Evolutionary conservation across 768 basidiomycete genomes (phyloP), one percentile per base, ranked within the genome.

Genomic region (Russula compacta): DNA sequence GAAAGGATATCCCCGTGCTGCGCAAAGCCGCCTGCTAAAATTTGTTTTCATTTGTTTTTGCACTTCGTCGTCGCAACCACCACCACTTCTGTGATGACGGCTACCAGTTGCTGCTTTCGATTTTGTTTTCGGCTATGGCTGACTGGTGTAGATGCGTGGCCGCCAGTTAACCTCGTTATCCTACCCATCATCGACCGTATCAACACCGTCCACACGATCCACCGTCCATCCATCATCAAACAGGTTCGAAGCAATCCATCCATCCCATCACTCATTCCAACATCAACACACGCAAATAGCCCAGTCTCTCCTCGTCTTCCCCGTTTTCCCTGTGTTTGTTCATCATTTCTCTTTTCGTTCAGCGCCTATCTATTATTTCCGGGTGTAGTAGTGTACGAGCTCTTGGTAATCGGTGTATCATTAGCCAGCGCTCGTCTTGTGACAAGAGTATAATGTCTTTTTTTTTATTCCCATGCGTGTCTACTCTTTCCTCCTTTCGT

Each of bases 331-430:
- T 15, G 21, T 53, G 39, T 43, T 49, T 38, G 12, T 52, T 9
- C 19, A 40, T 42, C 32, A 7, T 21, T 58, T 57, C 33, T 58
- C n/a, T 21, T 32, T 48, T 53, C 14, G 44, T 43, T 24, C 51
- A 62, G 61, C 39, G 56, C 52, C 56, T 63, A 63, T 63, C 61
- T 63, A 62, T 62, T 42, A 19, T 49, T 35, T 57, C 43, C 49
- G 35, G 56, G 55, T 58, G 61, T 63, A 63, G 19, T 63, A 63
- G 32, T 58, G 61, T 63, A 63, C 56, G 61, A 52, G 48, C 52
- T 44, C 49, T 47, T 47, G 57, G 57, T 63, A 63, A 63, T 63
- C 46, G 40, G 12, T 63, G 61, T 63, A 63, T 63, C 51, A 63
- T 29, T 63, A 58, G 52, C 57, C 51, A 58, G 57, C 47, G 53